Conservation (phyloP, 257 asterid genomes). For the Prunella vulgaris region DNA sequence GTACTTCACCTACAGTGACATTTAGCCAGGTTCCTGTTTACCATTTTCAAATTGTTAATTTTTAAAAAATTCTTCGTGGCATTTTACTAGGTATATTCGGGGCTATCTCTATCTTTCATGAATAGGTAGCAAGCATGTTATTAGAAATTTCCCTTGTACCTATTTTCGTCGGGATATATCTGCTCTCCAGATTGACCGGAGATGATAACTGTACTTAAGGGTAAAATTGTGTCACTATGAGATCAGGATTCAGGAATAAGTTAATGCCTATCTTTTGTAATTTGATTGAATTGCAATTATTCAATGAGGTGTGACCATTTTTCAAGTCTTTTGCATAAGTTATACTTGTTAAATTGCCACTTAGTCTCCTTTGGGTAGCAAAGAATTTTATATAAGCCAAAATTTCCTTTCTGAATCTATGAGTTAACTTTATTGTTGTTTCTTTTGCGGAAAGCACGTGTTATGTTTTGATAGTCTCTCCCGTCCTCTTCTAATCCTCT, state of each 20-base stretch:
- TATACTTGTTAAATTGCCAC: background rate
- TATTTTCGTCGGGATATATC: background rate
- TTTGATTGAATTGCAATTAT: background rate
- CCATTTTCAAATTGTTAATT: conserved; percentile 1
- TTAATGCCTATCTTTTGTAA: background rate
- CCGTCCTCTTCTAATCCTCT: too few species aligned
- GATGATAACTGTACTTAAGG: background rate
- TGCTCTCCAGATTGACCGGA: background rate
- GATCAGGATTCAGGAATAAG: background rate
- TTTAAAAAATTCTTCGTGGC: background rate
- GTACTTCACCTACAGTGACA: conserved; percentile 34
- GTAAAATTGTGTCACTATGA: background rate
- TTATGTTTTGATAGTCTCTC: background rate
- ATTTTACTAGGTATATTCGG: background rate
- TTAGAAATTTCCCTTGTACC: background rate
- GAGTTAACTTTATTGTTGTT: background rate
- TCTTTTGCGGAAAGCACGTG: background rate
- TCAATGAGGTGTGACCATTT: background rate
- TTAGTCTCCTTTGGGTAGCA: background rate
- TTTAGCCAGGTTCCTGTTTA: conserved; percentile 59
- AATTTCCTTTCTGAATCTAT: background rate
- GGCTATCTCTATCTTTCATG: background rate
- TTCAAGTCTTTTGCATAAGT: background rate
- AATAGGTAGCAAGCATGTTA: background rate
- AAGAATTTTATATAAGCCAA: background rate